Base-by-base conservation (phyloP, 768 basidiomycete genomes). In the Coprinellus aureogranulatus region DNA sequence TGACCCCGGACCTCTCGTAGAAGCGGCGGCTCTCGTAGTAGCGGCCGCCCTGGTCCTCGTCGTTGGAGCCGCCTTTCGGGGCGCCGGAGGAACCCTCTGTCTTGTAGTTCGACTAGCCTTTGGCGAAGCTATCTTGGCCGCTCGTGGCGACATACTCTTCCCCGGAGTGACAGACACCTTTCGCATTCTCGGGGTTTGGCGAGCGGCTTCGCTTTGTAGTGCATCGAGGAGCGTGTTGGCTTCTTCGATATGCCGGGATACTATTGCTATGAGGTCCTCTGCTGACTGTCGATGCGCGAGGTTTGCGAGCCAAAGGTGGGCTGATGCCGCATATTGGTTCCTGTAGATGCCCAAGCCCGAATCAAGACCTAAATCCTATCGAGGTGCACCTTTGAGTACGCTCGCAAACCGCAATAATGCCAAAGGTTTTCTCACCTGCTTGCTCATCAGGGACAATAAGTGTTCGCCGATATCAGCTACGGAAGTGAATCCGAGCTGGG, bases 241-340 rank as follows among this genome's bases (percentile, higher is more conserved):
- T 14, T 79, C 71, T 11, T 81, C 82, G 1, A 82, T 74, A 48
- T 85, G 83, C n/a, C 71, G 64, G 8, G 79, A 70, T 41, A 90
- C 77, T 1, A 77, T 64, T 0, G 69, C 55, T 54, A 72, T 76
- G 65, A 83, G 79, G 23, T 80, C 70, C 0, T 70, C 59, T 54
- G 81, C 76, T 9, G 68, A 72, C 4, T 72, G 75, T 14, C 83
- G 81, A 69, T 94, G 90, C 20, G 83, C 79, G 64, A 90, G 86
- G 20, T 94, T 72, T 0, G 87, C 84, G 45, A 84, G 72, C 85
- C 87, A 89, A 25, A 94, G 75, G 63, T 89, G 83, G 0, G 79
- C 74, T 1, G 78, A 70, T 1, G 82, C 77, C 27, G 73, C 77
- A 62, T 87, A 84, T 64, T 89, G 84, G 6, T 62, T 54, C 26